These are phyloP conservation scores for Volvox africanus DNA, from an alignment of 139 green algal genomes.

Conservation along the genomic window DNA sequence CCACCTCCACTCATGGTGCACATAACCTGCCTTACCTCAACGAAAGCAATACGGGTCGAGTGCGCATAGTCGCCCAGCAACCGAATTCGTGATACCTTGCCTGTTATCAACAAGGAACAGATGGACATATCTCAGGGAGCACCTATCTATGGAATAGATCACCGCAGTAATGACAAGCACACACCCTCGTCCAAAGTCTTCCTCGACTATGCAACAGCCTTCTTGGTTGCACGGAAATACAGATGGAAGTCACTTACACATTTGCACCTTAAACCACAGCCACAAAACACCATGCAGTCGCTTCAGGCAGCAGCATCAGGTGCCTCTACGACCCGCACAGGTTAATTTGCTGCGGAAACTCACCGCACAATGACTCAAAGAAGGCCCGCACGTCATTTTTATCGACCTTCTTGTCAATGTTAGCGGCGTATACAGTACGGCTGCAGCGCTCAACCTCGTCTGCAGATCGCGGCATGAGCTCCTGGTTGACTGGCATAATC, in stretches of 20 bases:
- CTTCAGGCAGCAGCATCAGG: no score
- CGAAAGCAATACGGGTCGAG: constrained; percentile 94
- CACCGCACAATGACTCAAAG: constrained; percentile 93
- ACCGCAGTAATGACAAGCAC: no score
- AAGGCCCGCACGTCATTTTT: constrained; percentile 82
- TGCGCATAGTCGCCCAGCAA: constrained; percentile 93
- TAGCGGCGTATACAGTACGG: constrained; percentile 94
- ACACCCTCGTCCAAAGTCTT: no score
- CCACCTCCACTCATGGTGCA: no score
- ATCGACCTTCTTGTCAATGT: constrained; percentile 90
- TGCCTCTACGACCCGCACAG: no score
- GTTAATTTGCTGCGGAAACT: neutral
- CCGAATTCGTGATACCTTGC: constrained; percentile 84
- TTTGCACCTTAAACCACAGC: no score
- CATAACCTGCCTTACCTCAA: constrained; percentile 71
- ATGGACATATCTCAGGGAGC: no score
- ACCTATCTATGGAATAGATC: no score
- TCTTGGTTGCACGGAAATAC: no score
- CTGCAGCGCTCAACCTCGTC: constrained; percentile 69
- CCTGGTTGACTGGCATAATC: constrained; percentile 95
- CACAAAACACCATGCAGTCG: no score
- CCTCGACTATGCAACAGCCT: no score
- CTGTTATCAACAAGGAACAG: constrained; percentile 48
- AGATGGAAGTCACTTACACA: no score
- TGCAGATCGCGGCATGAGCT: constrained; percentile 77